phyloP scores from a whole-genome alignment of 257 asterid genomes.

The Salvia splendens region DNA sequence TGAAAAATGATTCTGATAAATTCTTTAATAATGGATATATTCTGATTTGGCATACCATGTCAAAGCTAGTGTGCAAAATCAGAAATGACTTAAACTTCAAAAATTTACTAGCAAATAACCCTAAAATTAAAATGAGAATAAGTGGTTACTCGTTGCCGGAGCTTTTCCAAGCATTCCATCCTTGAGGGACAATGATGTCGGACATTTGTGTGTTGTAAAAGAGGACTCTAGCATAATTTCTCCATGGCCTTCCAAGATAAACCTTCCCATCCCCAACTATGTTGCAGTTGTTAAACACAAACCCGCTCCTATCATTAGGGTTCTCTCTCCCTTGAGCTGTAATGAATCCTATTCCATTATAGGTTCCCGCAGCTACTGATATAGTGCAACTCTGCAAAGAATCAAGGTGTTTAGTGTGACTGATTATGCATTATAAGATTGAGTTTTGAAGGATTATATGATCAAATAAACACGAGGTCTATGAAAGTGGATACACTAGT shows the following conservation, averaged over 20 bases:
- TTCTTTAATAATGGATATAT: no score
- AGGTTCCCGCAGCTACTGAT: constrained; percentile 43
- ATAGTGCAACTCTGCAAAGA: constrained; percentile 55
- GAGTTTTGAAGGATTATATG: background rate
- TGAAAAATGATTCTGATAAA: no score
- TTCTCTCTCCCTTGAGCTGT: constrained; percentile 66
- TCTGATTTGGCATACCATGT: no score
- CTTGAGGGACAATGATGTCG: constrained; percentile 51
- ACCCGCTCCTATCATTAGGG: constrained; percentile 38
- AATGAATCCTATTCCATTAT: constrained; percentile 57
- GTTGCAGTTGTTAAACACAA: constrained; percentile 48
- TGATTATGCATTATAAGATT: no score
- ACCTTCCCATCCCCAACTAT: constrained; percentile 43
- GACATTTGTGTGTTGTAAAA: constrained; percentile 58
- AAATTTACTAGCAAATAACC: no score
- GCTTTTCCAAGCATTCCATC: constrained; percentile 60
- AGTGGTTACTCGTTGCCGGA: constrained; percentile 46
- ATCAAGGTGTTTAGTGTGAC: no score
- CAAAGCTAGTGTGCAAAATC: no score
- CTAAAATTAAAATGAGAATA: no score
- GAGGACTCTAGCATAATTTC: constrained; percentile 63
- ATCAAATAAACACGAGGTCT: background rate
- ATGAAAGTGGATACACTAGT: no score
- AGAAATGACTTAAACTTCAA: no score
- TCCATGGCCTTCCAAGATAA: constrained; percentile 74